Evolutionary conservation across 768 basidiomycete species (phyloP), one percentile per base, ranked within the genome.

Genomic region (Hygrocybe coccinea): DNA sequence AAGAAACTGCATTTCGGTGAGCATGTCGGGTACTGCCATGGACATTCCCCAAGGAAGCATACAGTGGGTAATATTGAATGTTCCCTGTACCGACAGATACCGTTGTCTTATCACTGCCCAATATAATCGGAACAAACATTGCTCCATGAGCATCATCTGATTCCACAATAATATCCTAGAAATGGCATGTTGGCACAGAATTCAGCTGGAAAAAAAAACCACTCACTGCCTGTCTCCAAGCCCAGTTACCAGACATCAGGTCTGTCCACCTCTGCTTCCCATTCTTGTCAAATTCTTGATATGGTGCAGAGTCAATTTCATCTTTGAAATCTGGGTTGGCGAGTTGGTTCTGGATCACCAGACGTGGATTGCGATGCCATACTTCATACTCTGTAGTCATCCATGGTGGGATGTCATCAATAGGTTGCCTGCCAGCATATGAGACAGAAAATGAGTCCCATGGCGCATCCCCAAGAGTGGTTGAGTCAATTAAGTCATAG

Each of bases 71-170:
- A 46, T 70, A 74, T 36, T 74, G 70, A 25, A 71, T 64, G 44
- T 75, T 68, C 1, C 74, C 72, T 0, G 74, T 76, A 0, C 65
- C 69, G 10, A 72, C 69, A 0, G 71, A 77, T 0, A 76, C 73
- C 0, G 73, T 76, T 0, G 74, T 77, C 54, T 77, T 77, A 54
- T 79, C 71, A 50, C 71, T 74, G 1, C 74, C 73, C 1, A 60
- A 55, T 10, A 76, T 55, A 21, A 74, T 57, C 0, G 68, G 65
- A 3, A 69, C 60, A 24, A 71, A 56, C 57, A 71, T 65, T 1
- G 68, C 55, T 4, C 74, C 74, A 38, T 66, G 64, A 29, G 29
- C 29, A 9, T 58, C 67, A 19, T 38, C 21, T 5, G 62, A 50
- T 50, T 68, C 21, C 2, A 64, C 52, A 55, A 71, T 69, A 14